A percentile compares a stretch with the other conserved stretches of the same genome.
These are phyloP conservation scores for Colletotrichum endophyticum DNA, from an alignment of 2,329 filamentous ascomycete genomes.

Conservation along the genomic window DNA sequence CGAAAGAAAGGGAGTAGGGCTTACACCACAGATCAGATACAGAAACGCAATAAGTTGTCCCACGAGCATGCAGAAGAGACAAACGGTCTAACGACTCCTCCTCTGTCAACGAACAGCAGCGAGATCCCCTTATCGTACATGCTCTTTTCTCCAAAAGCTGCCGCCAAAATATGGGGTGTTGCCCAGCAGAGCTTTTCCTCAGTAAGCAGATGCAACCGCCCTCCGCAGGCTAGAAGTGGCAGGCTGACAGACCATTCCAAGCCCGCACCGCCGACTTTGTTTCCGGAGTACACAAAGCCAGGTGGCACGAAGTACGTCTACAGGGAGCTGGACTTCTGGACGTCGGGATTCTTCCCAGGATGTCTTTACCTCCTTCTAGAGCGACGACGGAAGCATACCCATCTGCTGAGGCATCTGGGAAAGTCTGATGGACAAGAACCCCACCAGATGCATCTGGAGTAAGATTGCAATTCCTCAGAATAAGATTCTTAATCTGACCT, in stretches of 20 bases:
- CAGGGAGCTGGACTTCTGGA: slow-evolving; percentile 48
- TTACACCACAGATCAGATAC: too few species aligned
- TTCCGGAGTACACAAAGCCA: slow-evolving; percentile 43
- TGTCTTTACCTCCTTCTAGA: slow-evolving; percentile 45
- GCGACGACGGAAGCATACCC: slow-evolving; percentile 30
- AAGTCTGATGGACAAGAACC: slow-evolving; percentile 8
- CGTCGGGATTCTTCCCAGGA: slow-evolving; percentile 53
- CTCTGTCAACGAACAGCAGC: not conserved
- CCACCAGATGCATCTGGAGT: slow-evolving; percentile 30
- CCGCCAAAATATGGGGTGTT: slow-evolving; percentile 18
- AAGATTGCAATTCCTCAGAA: not conserved
- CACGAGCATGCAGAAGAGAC: not conserved
- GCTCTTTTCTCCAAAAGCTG: not conserved
- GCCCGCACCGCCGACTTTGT: slow-evolving; percentile 24
- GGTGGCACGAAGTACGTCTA: slow-evolving; percentile 41
- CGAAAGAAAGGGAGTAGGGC: not conserved
- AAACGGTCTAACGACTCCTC: not conserved
- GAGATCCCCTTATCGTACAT: not conserved
- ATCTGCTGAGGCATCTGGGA: not conserved
- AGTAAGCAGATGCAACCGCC: not conserved
- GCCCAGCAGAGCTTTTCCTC: slow-evolving; percentile 8
- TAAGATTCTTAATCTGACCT: not conserved
- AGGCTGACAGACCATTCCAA: not conserved
- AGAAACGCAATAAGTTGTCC: not conserved
- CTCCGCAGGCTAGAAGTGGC: not conserved